These are phyloP conservation scores for Pichia scutulata DNA, from an alignment of 805 yeast species.

Conservation along the genomic window DNA sequence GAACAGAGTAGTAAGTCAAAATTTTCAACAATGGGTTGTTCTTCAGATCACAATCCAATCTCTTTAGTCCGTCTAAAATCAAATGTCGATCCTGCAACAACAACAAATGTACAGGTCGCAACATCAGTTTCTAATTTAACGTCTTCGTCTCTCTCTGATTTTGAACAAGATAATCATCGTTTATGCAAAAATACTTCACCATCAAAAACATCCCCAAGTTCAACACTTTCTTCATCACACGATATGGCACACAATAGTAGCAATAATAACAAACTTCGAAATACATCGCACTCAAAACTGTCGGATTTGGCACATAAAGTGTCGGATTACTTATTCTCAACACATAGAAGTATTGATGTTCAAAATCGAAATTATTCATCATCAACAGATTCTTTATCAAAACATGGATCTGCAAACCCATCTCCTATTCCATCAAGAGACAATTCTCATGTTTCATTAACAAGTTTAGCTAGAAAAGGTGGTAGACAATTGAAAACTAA, in stretches of 20 bases:
- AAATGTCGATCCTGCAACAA: constrained; percentile 1
- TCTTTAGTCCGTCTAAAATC: neutral
- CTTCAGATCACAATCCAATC: neutral
- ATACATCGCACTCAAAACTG: constrained; percentile 18
- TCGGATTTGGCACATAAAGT: constrained; percentile 25
- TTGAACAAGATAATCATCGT: neutral
- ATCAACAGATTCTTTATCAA: constrained; percentile 5
- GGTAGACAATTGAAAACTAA: constrained; percentile 4
- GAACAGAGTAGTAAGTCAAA: neutral
- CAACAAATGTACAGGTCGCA: constrained; percentile 3
- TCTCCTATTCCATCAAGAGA: constrained; percentile 20
- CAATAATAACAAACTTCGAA: neutral
- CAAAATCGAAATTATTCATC: constrained; percentile 5
- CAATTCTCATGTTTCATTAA: constrained; percentile 20
- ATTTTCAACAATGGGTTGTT: neutral
- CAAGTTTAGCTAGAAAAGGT: constrained; percentile 15
- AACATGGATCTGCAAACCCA: constrained; percentile 1
- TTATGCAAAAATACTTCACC: neutral
- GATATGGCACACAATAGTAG: neutral
- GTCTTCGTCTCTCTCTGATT: neutral
- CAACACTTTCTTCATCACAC: neutral
- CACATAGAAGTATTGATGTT: constrained; percentile 14
- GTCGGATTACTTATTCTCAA: constrained; percentile 19
- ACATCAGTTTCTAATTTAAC: neutral
- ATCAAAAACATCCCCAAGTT: constrained; percentile 2